Evolutionary conservation across 257 asterid species (phyloP).

Genomic region (Solanum gracilifrons): DNA sequence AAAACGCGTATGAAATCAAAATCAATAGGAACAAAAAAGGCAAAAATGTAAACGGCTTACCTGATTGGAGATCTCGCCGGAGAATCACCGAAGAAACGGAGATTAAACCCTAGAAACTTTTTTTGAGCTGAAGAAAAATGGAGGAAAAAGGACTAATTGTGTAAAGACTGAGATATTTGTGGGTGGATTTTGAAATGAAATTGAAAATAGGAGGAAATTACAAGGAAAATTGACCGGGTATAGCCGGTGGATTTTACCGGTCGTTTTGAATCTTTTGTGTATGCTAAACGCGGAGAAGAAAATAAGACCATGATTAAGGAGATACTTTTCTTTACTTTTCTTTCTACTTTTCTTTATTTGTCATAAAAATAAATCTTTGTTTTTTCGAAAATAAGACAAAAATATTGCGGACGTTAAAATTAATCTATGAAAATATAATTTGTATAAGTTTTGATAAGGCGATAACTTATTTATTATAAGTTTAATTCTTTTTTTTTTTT

Average conservation of each 20-base stretch:
- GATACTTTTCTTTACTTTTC: not conserved
- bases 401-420: too few relatives aligned
- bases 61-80: conserved; percentile 26
- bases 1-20: not conserved
- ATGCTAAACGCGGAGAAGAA: not conserved
- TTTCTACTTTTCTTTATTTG: not conserved
- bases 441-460: too few relatives aligned
- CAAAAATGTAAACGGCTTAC: conserved; percentile 2
- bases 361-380: not conserved
- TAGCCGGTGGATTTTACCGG: not conserved
- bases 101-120: not conserved
- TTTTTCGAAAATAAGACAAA: too few relatives aligned
- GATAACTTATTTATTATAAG: too few relatives aligned
- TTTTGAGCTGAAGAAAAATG: not conserved
- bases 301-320: not conserved
- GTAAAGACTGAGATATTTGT: not conserved
- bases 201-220: not conserved
- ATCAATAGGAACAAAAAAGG: not conserved
- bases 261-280: not conserved
- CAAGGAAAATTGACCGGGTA: not conserved
- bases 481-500: too few relatives aligned
- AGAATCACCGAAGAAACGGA: not conserved
- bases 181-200: not conserved
- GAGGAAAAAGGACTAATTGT: not conserved
- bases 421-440: too few relatives aligned